Base-by-base conservation (phyloP, 768 basidiomycete genomes). In the Amanita rimosa region DNA sequence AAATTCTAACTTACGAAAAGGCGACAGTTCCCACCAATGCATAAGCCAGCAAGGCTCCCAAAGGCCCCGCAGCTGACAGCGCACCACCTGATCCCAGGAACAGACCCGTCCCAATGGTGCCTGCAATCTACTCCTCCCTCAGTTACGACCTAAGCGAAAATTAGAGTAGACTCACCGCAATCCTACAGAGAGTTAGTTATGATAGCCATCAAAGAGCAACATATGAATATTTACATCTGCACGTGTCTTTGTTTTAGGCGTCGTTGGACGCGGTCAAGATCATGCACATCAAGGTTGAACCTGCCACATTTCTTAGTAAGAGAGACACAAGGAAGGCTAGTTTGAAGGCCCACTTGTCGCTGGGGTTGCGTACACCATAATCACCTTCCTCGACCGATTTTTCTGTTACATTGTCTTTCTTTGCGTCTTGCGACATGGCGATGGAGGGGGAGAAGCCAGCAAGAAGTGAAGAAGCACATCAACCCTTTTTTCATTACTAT, bases 171-270 rank as follows among this genome's bases (percentile, higher is more conserved):
- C 76, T 62, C 54, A 83, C 82, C 52, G 81, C 81, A 63, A 83
- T 83, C 78, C 77, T 78, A 51, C 9, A 34, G 38, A 39, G 31
- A 17, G 37, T 51, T 19, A 43, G 47, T 31, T 34, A 50, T 19
- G 16, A 50, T 6, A 52, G 14, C n/a, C 22, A 34, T 16, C 21
- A 34, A 46, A 7, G 27, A 21, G 21, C 19, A 42, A 40, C 19
- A 37, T 40, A 19, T 14, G 17, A 19, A 19, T 17, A 64, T 75
- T 46, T 57, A 80, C 84, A 87, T 87, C 60, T 86, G 85, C 11
- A 84, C 79, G 76, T 86, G 84, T 26, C 84, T 77, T 63, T 85
- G 83, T 64, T 84, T 78, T 33, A 87, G 72, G 33, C 75, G 74
- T 24, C 85, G 75, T 56, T 87, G 85, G 4, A 88, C 83, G 26